phyloP scores from a whole-genome alignment of 768 basidiomycete genomes.

The Dioszegia hungarica region DNA sequence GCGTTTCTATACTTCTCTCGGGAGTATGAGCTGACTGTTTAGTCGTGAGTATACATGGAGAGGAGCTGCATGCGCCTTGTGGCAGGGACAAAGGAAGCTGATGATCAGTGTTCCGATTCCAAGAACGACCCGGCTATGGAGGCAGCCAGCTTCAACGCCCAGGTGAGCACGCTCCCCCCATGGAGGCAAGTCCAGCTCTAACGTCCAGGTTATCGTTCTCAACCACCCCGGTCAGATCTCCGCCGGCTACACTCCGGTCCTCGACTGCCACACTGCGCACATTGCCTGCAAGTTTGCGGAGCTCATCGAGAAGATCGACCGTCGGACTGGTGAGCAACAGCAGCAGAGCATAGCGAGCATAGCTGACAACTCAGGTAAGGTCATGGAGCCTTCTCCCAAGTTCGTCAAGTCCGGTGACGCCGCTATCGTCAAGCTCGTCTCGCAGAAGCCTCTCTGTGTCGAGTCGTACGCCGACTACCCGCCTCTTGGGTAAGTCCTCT shows the following conservation, averaged over 20 bases:
- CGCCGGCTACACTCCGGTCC: conserved; percentile 96
- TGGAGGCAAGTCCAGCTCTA: too few species aligned
- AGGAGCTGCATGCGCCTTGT: too few species aligned
- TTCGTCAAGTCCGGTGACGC: conserved; percentile 92
- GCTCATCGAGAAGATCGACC: conserved; percentile 91
- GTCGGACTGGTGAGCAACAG: conserved; percentile 76
- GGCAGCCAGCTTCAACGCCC: conserved; percentile 69
- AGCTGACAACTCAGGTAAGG: conserved; percentile 3
- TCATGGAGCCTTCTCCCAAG: conserved; percentile 63
- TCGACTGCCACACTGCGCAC: conserved; percentile 99
- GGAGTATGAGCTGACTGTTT: background rate
- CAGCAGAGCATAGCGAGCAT: background rate
- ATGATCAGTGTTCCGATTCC: conserved; percentile 73
- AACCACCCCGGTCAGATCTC: conserved; percentile 99
- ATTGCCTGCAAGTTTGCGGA: conserved; percentile 99
- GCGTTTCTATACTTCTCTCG: background rate
- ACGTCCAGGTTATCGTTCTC: conserved; percentile 78
- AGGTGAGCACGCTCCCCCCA: too few species aligned
- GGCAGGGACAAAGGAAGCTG: too few species aligned
- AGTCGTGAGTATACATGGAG: background rate
- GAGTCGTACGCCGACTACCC: conserved; percentile 63
- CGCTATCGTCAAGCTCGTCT: conserved; percentile 69
- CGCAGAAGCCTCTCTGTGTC: conserved; percentile 93
- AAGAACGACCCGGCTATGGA: conserved; percentile 97
- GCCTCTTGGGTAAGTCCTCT: conserved; percentile 68